Evolutionary conservation across 2,329 filamentous ascomycete species (phyloP).

Genomic region (Exophiala oligosperma): DNA sequence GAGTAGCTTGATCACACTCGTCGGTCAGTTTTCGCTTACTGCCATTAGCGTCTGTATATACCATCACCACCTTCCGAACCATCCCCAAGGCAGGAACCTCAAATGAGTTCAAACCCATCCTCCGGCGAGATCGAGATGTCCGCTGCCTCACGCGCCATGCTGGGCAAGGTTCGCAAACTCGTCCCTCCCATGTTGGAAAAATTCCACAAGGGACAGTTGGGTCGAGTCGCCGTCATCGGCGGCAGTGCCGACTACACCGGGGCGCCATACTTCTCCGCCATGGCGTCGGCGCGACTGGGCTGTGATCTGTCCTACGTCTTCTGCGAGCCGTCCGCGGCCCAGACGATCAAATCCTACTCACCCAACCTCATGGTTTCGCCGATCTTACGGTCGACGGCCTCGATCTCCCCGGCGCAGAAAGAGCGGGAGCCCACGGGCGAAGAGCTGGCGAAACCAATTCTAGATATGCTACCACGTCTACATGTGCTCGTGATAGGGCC

Average conservation of each 20-base stretch:
- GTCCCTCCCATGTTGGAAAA: slow-evolving; percentile 91
- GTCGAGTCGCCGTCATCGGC: slow-evolving; percentile 88
- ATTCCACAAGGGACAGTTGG: slow-evolving; percentile 96
- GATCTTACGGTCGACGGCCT: slow-evolving; percentile 76
- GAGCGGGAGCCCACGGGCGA: slow-evolving; percentile 58
- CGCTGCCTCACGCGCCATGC: slow-evolving; percentile 68
- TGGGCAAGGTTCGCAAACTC: slow-evolving; percentile 82
- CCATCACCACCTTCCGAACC: background rate
- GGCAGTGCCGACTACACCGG: slow-evolving; percentile 96
- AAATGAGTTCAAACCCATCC: slow-evolving; percentile 21
- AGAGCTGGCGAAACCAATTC: slow-evolving; percentile 65
- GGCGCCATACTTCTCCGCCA: slow-evolving; percentile 96
- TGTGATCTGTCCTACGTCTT: slow-evolving; percentile 60
- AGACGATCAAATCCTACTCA: slow-evolving; percentile 95
- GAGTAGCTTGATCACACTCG: background rate
- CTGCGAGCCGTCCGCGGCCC: slow-evolving; percentile 82
- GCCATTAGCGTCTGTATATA: background rate
- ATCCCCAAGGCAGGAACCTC: background rate
- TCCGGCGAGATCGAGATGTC: slow-evolving; percentile 53
- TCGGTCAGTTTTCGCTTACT: slow-evolving; percentile 1
- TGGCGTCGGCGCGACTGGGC: slow-evolving; percentile 88
- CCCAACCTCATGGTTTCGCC: slow-evolving; percentile 99
- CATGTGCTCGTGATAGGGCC: slow-evolving; percentile 93
- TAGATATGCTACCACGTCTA: slow-evolving; percentile 78
- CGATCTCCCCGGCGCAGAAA: slow-evolving; percentile 50